Evolutionary conservation across 257 asterid species (phyloP), one percentile per base, ranked within the genome.

Genomic region (Nicotiana sylvestris): DNA sequence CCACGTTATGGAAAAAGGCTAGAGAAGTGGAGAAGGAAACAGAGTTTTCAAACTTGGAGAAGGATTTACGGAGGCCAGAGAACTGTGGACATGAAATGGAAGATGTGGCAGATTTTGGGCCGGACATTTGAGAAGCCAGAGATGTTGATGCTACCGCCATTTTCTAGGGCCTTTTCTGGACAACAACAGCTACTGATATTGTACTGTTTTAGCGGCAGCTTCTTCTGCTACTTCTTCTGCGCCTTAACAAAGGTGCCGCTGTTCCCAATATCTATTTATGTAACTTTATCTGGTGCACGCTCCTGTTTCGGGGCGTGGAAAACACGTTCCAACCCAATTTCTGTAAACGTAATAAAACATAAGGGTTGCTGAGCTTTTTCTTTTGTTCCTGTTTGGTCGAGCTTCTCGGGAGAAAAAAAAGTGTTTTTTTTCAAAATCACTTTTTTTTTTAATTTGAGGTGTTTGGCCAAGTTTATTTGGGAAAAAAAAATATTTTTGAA

Each of bases 51-150:
- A 76, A 21, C 65, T 32, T 92, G 64, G 92, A 82, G 80, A 76
- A 15, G 18, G 96, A 90, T 82, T 88, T 90, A 17, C 98, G 93
- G 83, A 93, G 91, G 77, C 96, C 97, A 82, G 95, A 90, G 77
- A 85, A 88, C 15, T 76, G 89, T 2, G 90, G 91, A n/a, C 87
- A 17, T 17, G 82, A 53, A 29, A 56, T 30, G 64, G 61, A 74
- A 46, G 60, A 72, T 6, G 79, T 74, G 12, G 39, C 60, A 9
- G 37, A 72, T 21, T 72, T 72, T 4, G 83, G 83, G n/a, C 82
- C 69, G 65, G 83, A 67, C 78, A 84, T 81, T 81, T 87, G 87
- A 77, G 90, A 79, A 18, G 86, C 83, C 30, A 88, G 84, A 77
- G 91, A 88, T 77, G 90, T 86, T 49, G 91, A 84, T 33, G 88